phyloP scores from a whole-genome alignment of 495 filamentous ascomycete genomes.

The Lasiosphaeria ovina region DNA sequence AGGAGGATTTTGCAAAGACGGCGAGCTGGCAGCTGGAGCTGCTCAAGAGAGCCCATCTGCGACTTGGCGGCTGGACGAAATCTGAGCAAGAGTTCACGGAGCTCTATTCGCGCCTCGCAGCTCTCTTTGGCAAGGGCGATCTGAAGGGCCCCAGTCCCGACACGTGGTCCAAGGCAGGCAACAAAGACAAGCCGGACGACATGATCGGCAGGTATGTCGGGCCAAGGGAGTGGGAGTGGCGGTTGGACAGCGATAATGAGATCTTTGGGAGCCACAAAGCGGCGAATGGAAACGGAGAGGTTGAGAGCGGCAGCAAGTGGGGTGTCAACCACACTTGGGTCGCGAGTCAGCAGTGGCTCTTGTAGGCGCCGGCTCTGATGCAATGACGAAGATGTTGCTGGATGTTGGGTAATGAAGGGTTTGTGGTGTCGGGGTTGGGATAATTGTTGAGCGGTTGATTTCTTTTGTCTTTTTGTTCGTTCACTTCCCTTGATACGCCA shows the following conservation, averaged over 20 bases:
- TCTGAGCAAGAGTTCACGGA: constrained; percentile 19
- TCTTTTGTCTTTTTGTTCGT: no score
- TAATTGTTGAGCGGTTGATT: no score
- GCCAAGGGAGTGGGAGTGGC: constrained; percentile 23
- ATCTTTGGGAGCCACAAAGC: not conserved
- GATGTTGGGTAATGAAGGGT: no score
- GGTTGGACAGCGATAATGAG: constrained; percentile 4
- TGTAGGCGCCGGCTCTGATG: no score
- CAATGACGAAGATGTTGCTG: no score
- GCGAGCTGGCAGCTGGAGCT: constrained; percentile 50
- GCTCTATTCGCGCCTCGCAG: constrained; percentile 16
- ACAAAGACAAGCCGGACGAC: constrained; percentile 21
- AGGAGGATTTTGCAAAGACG: constrained; percentile 41
- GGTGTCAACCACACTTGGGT: not conserved
- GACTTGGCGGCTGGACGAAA: constrained; percentile 38
- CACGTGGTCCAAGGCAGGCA: constrained; percentile 18
- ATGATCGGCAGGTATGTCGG: constrained; percentile 27
- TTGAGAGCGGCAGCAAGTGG: not conserved
- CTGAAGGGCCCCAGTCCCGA: constrained; percentile 15
- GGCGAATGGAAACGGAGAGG: not conserved
- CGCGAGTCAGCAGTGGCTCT: constrained; percentile 2
- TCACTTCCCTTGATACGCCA: no score
- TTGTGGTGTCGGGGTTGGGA: no score
- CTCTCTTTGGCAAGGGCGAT: constrained; percentile 13
- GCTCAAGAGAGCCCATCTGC: constrained; percentile 44